Percentiles rank a stretch among this genome's conserved stretches.
phyloP scores from a whole-genome alignment of 2,329 filamentous ascomycete genomes.

The Colletotrichum sp. region DNA sequence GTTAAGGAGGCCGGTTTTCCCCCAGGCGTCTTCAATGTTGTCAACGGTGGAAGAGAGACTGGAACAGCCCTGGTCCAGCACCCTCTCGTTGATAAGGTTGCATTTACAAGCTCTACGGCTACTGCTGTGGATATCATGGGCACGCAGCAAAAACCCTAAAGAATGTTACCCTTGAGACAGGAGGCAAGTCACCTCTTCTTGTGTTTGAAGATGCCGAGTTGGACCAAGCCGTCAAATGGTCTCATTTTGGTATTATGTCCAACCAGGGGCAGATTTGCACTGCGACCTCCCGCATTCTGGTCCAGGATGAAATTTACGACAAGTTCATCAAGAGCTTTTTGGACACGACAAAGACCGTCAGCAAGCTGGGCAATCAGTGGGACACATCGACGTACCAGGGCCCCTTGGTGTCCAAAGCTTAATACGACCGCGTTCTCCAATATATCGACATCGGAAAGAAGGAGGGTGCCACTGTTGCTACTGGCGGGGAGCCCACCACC shows the following conservation, averaged over 20 bases:
- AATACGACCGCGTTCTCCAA: slow-evolving; percentile 71
- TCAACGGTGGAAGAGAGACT: slow-evolving; percentile 73
- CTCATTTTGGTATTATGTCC: slow-evolving; percentile 27
- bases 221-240: slow-evolving; percentile 69
- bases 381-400: slow-evolving; percentile 73
- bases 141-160: slow-evolving; percentile 66
- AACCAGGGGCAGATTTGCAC: neutral
- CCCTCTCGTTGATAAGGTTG: slow-evolving; percentile 75
- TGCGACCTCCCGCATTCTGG: neutral
- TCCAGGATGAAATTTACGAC: slow-evolving; percentile 49
- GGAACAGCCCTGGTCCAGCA: slow-evolving; percentile 72
- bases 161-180: slow-evolving; percentile 70
- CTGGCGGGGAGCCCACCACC: slow-evolving; percentile 56
- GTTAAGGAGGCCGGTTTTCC: slow-evolving; percentile 78
- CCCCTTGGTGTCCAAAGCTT: slow-evolving; percentile 72
- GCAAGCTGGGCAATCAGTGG: slow-evolving; percentile 64
- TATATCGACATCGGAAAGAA: slow-evolving; percentile 73
- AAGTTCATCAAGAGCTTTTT: slow-evolving; percentile 66
- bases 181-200: slow-evolving; percentile 68
- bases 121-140: slow-evolving; percentile 80
- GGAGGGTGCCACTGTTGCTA: slow-evolving; percentile 68
- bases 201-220: slow-evolving; percentile 70
- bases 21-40: slow-evolving; percentile 76
- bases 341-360: neutral
- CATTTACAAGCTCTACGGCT: slow-evolving; percentile 76